These are phyloP conservation scores for Melocanna baccifera DNA, from an alignment of 176 grass and related monocot genomes.

Conservation along the genomic window DNA sequence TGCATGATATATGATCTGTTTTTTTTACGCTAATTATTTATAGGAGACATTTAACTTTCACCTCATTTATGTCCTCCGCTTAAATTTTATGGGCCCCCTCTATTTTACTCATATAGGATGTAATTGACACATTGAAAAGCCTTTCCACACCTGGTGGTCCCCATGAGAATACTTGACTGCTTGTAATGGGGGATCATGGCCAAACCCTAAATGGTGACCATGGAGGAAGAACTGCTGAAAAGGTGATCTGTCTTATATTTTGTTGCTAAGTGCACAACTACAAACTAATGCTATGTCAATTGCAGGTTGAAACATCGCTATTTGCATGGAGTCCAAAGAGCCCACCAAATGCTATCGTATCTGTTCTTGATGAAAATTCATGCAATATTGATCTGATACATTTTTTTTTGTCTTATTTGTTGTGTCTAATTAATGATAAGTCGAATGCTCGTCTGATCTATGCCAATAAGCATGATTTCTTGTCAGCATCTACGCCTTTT, in stretches of 20 bases:
- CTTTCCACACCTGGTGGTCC: slow-evolving; percentile 58
- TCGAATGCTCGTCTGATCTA: not conserved
- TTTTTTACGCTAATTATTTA: not conserved
- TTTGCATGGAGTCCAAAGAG: slow-evolving; percentile 80
- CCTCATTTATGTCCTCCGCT: not conserved
- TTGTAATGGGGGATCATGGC: slow-evolving; percentile 97
- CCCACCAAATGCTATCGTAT: slow-evolving; percentile 60
- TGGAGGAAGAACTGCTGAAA: slow-evolving; percentile 87
- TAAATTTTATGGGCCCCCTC: not conserved
- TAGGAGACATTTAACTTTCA: not conserved
- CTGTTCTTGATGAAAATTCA: slow-evolving; percentile 59
- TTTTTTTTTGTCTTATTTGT: slow-evolving; percentile 22
- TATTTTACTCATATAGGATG: slow-evolving; percentile 47
- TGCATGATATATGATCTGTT: not conserved
- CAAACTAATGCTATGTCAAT: slow-evolving; percentile 24
- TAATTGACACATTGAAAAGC: slow-evolving; percentile 65
- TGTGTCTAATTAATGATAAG: slow-evolving; percentile 4
- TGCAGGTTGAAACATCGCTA: slow-evolving; percentile 84
- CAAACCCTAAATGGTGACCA: slow-evolving; percentile 98
- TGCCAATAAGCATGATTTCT: not conserved
- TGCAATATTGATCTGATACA: slow-evolving; percentile 72
- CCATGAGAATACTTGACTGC: slow-evolving; percentile 87
- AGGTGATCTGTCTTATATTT: slow-evolving; percentile 55
- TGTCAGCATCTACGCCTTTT: not conserved
- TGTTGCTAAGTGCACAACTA: slow-evolving; percentile 3